These are phyloP conservation scores for Cordyceps pruinosa DNA, from an alignment of 2,329 filamentous ascomycete species.

Conservation along the genomic window DNA sequence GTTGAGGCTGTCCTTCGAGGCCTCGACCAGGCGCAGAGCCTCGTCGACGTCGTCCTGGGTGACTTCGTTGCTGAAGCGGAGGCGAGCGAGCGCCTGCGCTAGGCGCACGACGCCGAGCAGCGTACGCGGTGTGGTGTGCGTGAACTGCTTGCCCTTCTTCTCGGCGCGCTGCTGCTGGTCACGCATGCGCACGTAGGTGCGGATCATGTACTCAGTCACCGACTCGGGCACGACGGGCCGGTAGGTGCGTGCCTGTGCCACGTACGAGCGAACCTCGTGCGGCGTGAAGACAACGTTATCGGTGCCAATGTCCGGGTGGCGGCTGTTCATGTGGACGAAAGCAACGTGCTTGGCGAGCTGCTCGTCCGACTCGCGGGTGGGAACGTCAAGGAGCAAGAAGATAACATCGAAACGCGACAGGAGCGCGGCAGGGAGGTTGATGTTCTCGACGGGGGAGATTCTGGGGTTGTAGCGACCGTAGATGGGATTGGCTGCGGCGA, in stretches of 20 bases:
- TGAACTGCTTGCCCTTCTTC: slow-evolving; percentile 84
- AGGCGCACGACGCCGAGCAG: slow-evolving; percentile 88
- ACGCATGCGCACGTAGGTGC: slow-evolving; percentile 91
- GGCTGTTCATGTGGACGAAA: slow-evolving; percentile 94
- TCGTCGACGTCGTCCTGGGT: slow-evolving; percentile 93
- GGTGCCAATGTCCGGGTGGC: slow-evolving; percentile 67
- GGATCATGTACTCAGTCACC: slow-evolving; percentile 93
- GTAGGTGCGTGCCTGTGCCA: slow-evolving; percentile 85
- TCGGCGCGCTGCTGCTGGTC: slow-evolving; percentile 89
- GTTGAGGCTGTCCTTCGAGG: slow-evolving; percentile 86
- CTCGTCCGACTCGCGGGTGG: slow-evolving; percentile 80
- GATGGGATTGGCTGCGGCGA: slow-evolving; percentile 92
- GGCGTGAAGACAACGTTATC: slow-evolving; percentile 74
- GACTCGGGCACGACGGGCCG: slow-evolving; percentile 76
- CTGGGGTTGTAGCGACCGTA: slow-evolving; percentile 98
- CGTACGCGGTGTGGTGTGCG: slow-evolving; percentile 89
- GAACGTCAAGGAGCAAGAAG: slow-evolving; percentile 94
- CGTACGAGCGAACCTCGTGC: slow-evolving; percentile 90
- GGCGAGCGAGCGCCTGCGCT: slow-evolving; percentile 83
- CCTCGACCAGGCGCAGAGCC: slow-evolving; percentile 81
- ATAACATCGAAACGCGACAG: slow-evolving; percentile 95
- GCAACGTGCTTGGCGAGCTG: slow-evolving; percentile 93
- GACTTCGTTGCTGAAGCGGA: slow-evolving; percentile 81
- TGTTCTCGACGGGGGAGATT: slow-evolving; percentile 96
- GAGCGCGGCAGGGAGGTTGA: slow-evolving; percentile 95